Evolutionary conservation across 345 rosid genomes (phyloP), one percentile per base, ranked within the genome.

Genomic region (Eucalyptus decipiens): DNA sequence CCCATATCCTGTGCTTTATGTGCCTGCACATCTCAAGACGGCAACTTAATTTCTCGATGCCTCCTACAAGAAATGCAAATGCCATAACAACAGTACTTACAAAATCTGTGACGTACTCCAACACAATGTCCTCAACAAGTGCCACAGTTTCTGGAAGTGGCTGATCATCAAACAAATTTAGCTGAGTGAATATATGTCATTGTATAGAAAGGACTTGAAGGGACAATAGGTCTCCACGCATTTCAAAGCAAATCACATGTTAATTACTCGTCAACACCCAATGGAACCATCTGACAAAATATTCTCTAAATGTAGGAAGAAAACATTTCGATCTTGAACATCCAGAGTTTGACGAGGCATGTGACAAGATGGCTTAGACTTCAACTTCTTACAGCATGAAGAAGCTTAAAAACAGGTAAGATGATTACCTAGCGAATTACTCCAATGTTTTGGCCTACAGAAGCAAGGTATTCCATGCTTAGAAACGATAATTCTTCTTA

Each of bases 61-160:
- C 85, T 40, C 85, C 47, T 40, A 21, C 42, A 40, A n/a, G 49
- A 49, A 48, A 51, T 17, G 23, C 6, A 89, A 72, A 62, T 49
- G 81, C 80, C 12, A 89, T 65, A 30, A 28, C 54, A 88, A 67
- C 92, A 26, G 89, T 60, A 85, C 92, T 80, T 94, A 97, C 99
- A 96, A 97, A 85, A 93, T 98, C 99, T 37, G 97, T 95, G 69
- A 96, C 97, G 58, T 96, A 97, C 90, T 98, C 99, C 88, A 98
- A 95, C 81, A 96, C 98, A 92, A 97, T 95, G 92, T 97, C 99
- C 91, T 97, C 98, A 85, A 96, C 96, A 87, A 97, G 98, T 4
- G 98, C 95, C 92, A 98, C 97, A n/a, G 94, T 92, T 93, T 98
- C 98, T 81, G 98, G 98, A 93, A 96, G 97, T 26, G 98, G 97